Base-by-base conservation (phyloP, 805 yeast species). In the Saccharomycopsis synnaedendra region DNA sequence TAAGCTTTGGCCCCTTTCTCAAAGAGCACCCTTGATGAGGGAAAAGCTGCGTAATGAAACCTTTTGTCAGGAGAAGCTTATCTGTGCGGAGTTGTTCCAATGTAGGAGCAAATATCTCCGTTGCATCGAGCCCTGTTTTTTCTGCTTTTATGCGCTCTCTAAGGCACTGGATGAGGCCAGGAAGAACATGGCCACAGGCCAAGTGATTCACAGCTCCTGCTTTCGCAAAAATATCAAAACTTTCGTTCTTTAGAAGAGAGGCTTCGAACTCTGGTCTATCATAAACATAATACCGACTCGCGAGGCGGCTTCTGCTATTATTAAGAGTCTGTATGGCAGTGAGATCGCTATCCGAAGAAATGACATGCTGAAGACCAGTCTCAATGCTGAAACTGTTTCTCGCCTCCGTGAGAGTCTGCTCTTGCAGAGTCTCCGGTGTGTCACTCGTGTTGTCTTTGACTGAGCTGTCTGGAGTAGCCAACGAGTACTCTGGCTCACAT, bases 11-110 rank as follows among this genome's bases (percentile, higher is more conserved):
- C 11, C 50, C 50, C 34, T 35, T 39, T 34, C 29, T 42, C n/a
- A 51, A 37, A 2, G 49, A 39, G 30, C 54, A 51, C 2, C 54
- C 54, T 28, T 48, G 49, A 32, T 36, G 36, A 4, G 54, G 54
- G 36, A 51, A 51, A 34, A 51, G 8, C 4, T 40, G 29, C n/a
- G 38, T 44, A 4, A 49, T 42, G 10, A 49, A 45, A 3, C 28
- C 32, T 32, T 48, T 48, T 8, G 46, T 11, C 29, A n/a, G 28
- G 28, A 39, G 31, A 11, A 47, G 34, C 10, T 32, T 47, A 27
- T 43, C 28, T 28, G 37, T 28, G 4, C 43, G 32, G 4, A 45
- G 40, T 19, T 49, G 53, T 4, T 36, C 11, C 38, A 46, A 46
- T 32, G 39, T 44, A 3, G 53, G 53, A 3, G 48, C 31, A 33